Evolutionary conservation across 371 early-diverging fungal species (phyloP).

Genomic region (Mucor indicus): DNA sequence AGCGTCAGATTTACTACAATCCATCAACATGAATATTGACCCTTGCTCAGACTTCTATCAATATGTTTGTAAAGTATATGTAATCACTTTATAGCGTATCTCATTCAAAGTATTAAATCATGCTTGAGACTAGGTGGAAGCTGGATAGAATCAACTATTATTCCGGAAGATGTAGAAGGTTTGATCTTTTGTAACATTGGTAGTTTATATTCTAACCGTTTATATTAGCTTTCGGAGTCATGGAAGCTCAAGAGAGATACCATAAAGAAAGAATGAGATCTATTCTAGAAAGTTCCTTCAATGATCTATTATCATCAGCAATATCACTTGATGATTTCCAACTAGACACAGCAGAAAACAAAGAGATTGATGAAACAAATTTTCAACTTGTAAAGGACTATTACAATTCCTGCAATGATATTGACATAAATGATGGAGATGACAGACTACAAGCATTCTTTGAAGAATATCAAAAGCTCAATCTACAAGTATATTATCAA

Average conservation of each 20-base stretch:
- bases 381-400: constrained; percentile 46
- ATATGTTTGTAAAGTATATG: constrained; percentile 44
- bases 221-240: constrained; percentile 11
- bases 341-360: constrained; percentile 2
- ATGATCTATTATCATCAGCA: constrained; percentile 11
- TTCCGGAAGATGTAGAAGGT: constrained; percentile 50
- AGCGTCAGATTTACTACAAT: constrained; percentile 31
- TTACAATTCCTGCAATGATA: constrained; percentile 54
- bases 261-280: constrained; percentile 13
- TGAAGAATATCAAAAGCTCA: constrained; percentile 1
- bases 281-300: constrained; percentile 13
- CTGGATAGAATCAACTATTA: constrained; percentile 35
- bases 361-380: constrained; percentile 29
- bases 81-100: background rate
- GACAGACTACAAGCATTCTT: constrained; percentile 3
- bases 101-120: no score
- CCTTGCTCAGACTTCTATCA: constrained; percentile 49
- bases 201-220: background rate
- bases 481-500: background rate
- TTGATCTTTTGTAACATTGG: background rate
- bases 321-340: constrained; percentile 8
- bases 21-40: constrained; percentile 28
- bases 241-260: constrained; percentile 9
- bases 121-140: constrained; percentile 47
- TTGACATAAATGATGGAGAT: constrained; percentile 9